These are phyloP conservation scores for Penicillium sp. DNA, from an alignment of 2,329 filamentous ascomycete genomes.

Conservation along the genomic window DNA sequence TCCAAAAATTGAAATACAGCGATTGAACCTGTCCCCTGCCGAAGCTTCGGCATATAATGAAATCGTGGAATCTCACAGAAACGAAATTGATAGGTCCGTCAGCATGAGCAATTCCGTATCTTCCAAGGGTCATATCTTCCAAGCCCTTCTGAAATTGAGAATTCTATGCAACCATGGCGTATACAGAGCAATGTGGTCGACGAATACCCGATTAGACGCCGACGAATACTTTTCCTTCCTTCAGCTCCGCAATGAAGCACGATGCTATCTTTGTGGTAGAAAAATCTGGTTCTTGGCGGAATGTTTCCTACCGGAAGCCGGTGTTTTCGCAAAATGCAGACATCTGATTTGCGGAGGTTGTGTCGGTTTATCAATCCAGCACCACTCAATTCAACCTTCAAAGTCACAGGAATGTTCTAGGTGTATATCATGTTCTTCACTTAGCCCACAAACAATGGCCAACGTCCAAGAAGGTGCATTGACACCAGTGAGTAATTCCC, in stretches of 20 bases:
- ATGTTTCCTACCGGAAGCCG: not conserved
- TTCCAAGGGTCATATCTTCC: not conserved
- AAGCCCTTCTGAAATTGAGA: not conserved
- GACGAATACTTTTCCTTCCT: not conserved
- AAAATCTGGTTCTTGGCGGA: not conserved
- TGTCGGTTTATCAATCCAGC: not conserved
- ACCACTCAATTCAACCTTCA: not conserved
- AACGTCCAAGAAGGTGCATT: not conserved
- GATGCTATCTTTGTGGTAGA: not conserved
- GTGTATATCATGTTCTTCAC: not conserved
- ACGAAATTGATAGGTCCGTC: not conserved
- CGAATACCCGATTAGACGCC: not conserved
- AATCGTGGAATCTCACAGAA: not conserved
- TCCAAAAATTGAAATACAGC: not conserved
- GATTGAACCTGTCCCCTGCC: not conserved
- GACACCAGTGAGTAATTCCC: not conserved
- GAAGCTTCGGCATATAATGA: not conserved
- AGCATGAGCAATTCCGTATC: not conserved
- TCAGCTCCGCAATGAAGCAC: not conserved
- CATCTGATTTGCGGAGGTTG: not conserved
- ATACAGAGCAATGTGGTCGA: not conserved
- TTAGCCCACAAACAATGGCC: not conserved
- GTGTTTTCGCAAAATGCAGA: not conserved
- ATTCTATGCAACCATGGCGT: not conserved
- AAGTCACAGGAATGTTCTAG: not conserved